Evolutionary conservation across 345 rosid genomes (phyloP).

Genomic region (Mercurialis annua): DNA sequence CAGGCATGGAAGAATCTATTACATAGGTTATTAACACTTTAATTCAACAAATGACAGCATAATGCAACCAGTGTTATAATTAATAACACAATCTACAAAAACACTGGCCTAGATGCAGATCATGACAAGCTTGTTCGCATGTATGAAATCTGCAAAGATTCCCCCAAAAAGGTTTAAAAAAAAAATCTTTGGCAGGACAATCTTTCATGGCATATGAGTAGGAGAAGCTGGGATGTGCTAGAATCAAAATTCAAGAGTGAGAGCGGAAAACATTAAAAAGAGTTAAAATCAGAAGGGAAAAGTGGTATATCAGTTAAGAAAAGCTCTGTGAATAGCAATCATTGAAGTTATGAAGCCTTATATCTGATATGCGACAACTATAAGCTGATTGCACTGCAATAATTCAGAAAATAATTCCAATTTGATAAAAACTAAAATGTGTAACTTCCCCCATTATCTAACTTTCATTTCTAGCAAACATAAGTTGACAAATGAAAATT

Average conservation of each 20-base stretch:
- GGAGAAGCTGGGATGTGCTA: not conserved
- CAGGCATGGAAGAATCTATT: not conserved
- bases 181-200: constrained; percentile 1
- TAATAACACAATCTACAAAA: not conserved
- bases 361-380: not conserved
- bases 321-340: not conserved
- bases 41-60: not conserved
- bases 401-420: too few relatives aligned
- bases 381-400: not conserved
- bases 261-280: not conserved
- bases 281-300: not conserved
- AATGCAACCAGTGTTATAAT: not conserved
- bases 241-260: not conserved
- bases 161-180: not conserved
- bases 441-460: not conserved
- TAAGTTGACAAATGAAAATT: not conserved
- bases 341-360: not conserved
- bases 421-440: too few relatives aligned
- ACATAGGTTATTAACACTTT: not conserved
- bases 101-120: not conserved
- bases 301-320: not conserved
- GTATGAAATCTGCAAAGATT: not conserved
- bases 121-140: not conserved
- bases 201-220: not conserved
- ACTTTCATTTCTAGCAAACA: not conserved